Evolutionary conservation across 1,284 basidiomycete genomes (phyloP), one percentile per base, ranked within the genome.

Genomic region (Puccinia polysora): DNA sequence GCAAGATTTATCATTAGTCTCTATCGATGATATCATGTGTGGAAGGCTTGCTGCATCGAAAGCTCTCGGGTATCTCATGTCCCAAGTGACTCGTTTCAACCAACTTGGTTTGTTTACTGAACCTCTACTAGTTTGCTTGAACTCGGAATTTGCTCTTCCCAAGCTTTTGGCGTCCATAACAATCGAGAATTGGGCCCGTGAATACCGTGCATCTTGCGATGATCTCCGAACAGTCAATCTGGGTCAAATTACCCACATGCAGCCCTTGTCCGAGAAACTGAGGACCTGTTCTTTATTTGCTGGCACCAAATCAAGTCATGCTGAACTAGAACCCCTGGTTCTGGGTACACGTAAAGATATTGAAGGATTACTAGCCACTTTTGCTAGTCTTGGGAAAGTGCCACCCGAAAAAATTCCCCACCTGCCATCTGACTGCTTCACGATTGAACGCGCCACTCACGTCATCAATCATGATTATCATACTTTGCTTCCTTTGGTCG

Each of bases 111-210:
- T 71, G 5, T 77, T 79, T 45, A 81, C 85, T 38, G 85, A 86
- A 0, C 86, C 90, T 65, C 83, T 97, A 7, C 77, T 84, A 3
- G 86, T 89, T 75, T 95, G 93, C 75, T 82, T 97, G 75, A 84
- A 86, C 49, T 96, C 95, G 0, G 84, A 87, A 0, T 94, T 90
- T 76, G 95, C 96, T 83, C 84, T 97, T 25, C 93, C 97, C 78
- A 89, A 90, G 76, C 89, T 94, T 79, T 81, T 98, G 34, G 83
- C 88, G 2, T 87, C 90, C 4, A 86, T 91, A 40, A 85, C 97
- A 75, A 82, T 93, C 1, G 91, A 97, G 79, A 91, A 97, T 82
- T 98, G 95, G 96, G 90, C 93, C 0, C 75, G 77, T 28, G 77
- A 76, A 2, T 73, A 75, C 40, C 73, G 56, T 5, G 20, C 65